Percentiles rank a stretch among this genome's conserved stretches.
phyloP scores from a whole-genome alignment of 768 basidiomycete species.

The Megacollybia marginata region DNA sequence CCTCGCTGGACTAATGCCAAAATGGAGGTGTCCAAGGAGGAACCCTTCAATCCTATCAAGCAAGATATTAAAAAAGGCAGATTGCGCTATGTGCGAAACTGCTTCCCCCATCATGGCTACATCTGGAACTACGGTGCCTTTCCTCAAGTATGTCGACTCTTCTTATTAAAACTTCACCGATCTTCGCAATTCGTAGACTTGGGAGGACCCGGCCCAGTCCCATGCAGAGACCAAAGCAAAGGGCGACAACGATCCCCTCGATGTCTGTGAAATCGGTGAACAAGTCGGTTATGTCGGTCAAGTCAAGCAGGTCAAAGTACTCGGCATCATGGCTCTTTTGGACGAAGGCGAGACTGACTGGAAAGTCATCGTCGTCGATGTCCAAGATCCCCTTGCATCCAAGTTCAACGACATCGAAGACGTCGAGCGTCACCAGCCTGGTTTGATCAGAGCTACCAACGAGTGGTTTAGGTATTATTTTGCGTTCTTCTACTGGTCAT shows the following conservation, averaged over 20 bases:
- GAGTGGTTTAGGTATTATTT: constrained; percentile 89
- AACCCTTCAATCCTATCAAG: constrained; percentile 99
- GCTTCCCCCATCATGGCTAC: constrained; percentile 99
- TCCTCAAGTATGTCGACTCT: constrained; percentile 65
- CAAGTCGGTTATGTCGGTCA: constrained; percentile 96
- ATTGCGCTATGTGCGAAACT: constrained; percentile 96
- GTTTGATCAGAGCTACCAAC: constrained; percentile 93
- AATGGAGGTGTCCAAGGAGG: constrained; percentile 99
- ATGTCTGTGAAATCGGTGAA: constrained; percentile 99
- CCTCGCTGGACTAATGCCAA: constrained; percentile 99
- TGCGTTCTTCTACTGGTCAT: background rate
- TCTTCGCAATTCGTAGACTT: constrained; percentile 53
- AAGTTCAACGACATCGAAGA: constrained; percentile 99
- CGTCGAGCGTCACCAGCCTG: constrained; percentile 95
- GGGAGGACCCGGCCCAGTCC: constrained; percentile 85
- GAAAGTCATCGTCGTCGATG: constrained; percentile 99
- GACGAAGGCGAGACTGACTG: constrained; percentile 99
- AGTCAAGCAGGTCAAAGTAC: constrained; percentile 99
- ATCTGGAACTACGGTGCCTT: constrained; percentile 99
- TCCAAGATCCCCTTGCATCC: constrained; percentile 89
- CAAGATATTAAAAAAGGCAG: constrained; percentile 98
- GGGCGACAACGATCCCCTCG: constrained; percentile 98
- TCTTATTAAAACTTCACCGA: background rate
- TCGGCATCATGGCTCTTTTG: constrained; percentile 98
- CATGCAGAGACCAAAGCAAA: constrained; percentile 98